Base-by-base conservation (phyloP, 768 basidiomycete genomes). In the Lactarius sanguifluus region DNA sequence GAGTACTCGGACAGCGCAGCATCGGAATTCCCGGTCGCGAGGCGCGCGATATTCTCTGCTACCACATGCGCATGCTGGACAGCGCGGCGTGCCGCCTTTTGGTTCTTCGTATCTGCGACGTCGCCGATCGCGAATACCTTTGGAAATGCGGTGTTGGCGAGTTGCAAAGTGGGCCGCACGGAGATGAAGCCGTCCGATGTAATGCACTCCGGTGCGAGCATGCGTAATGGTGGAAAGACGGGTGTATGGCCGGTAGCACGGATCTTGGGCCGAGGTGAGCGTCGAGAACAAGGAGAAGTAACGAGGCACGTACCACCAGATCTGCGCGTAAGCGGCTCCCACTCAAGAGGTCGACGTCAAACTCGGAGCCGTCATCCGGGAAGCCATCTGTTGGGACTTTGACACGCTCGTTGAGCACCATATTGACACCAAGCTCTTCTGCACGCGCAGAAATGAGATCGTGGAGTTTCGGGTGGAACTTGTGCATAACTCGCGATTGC, bases 221-320 rank as follows among this genome's bases (percentile, higher is more conserved):
- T 64, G 2, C 36, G 34, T n/a, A 78, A 65, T 32, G 75, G 72
- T 6, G 25, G 38, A 30, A 73, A 74, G 54, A 73, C 71, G 16
- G 77, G 75, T 5, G 67, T 70, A 20, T 75, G 73, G n/a, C 77
- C 76, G 20, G 73, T 75, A 32, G 76, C 76, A 23, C 70, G 64
- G 55, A 76, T 75, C 75, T 77, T 12, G 10, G 32, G 58, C n/a
- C 20, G 25, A 61, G 28, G 20, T 12, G 23, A 60, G 43, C 5
- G 25, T 5, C 50, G 59, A 41, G 23, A 12, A n/a, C 25, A 43
- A 10, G 36, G 23, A 13, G 52, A 34, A 1, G 16, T 20, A 28
- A 34, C 6, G 28, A 30, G 13, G 20, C 8, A 59, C 69, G 28
- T 58, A 73, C 72, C 25, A 69, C 69, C 16, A 70, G 69, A 59